Percentiles rank a stretch among this genome's conserved stretches.
phyloP scores from a whole-genome alignment of 2,329 filamentous ascomycete species.

The Epichloe coenophiala region DNA sequence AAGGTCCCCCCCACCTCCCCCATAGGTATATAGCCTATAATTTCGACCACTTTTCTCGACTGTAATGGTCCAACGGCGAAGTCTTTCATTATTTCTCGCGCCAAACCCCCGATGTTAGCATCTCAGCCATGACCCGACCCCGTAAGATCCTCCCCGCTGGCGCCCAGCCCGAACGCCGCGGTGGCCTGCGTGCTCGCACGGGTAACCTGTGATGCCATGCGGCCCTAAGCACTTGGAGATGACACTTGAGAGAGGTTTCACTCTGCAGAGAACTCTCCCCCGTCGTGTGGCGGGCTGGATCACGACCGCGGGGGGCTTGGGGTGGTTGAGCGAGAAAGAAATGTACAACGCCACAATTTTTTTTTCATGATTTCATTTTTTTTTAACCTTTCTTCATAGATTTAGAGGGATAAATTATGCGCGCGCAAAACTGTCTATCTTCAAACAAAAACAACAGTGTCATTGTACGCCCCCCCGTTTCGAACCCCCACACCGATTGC shows the following conservation, averaged over 20 bases:
- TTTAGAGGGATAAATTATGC: too few species aligned
- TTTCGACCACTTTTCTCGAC: constrained; percentile 19
- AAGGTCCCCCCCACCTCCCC: too few species aligned
- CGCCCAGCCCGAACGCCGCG: constrained; percentile 58
- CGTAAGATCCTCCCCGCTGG: constrained; percentile 40
- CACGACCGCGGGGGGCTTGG: constrained; percentile 50
- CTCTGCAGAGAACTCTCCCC: constrained; percentile 60
- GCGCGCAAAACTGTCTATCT: not conserved
- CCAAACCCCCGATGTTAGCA: not conserved
- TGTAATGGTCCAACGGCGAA: constrained; percentile 53
- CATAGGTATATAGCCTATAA: constrained; percentile 13
- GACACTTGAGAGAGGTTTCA: constrained; percentile 54
- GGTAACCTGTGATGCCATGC: constrained; percentile 52
- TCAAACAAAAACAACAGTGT: not conserved
- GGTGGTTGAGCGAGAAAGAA: constrained; percentile 41
- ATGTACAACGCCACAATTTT: constrained; percentile 33
- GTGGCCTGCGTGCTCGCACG: constrained; percentile 50
- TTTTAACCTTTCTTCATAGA: too few species aligned
- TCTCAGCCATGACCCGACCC: constrained; percentile 35
- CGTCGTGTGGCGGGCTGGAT: constrained; percentile 58
- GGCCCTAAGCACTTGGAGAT: constrained; percentile 54
- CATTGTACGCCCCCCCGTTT: too few species aligned
- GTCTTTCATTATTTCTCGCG: constrained; percentile 36
- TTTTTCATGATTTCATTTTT: constrained; percentile 14
- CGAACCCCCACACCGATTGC: not conserved